Percentiles rank a stretch among this genome's conserved stretches.
phyloP scores from a whole-genome alignment of 1,284 basidiomycete genomes.

The Cystobasidium slooffiae region DNA sequence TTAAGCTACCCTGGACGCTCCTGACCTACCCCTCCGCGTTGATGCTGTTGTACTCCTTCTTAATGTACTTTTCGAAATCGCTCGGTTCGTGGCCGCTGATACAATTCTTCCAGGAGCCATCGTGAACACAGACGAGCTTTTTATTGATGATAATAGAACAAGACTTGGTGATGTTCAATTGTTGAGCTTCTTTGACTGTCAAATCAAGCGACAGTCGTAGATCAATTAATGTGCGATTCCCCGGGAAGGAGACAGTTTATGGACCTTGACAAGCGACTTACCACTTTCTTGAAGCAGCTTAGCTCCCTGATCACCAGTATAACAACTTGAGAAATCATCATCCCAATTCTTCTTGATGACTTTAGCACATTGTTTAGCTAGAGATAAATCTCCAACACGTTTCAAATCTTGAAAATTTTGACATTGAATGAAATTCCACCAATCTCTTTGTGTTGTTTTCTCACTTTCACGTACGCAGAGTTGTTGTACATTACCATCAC shows the following conservation, averaged over 20 bases:
- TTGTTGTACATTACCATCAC: constrained; percentile 51
- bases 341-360: constrained; percentile 48
- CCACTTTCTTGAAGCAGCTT: constrained; percentile 45
- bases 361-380: constrained; percentile 49
- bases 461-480: constrained; percentile 46
- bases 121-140: constrained; percentile 47
- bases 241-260: background rate
- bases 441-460: constrained; percentile 37
- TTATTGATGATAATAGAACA: constrained; percentile 43
- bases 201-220: background rate
- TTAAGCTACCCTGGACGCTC: too few relatives aligned
- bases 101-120: constrained; percentile 49
- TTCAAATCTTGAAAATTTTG: constrained; percentile 43
- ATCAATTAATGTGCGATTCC: background rate
- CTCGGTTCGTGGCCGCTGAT: constrained; percentile 43
- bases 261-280: background rate
- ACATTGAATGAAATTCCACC: constrained; percentile 48
- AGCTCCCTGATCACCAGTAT: constrained; percentile 46
- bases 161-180: constrained; percentile 30
- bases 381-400: constrained; percentile 46
- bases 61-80: constrained; percentile 45
- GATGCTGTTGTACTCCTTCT: constrained; percentile 43
- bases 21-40: constrained; percentile 24
- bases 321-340: constrained; percentile 46
- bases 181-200: constrained; percentile 27